Evolutionary conservation across 306 rosid species (phyloP).

Genomic region (Ziziphus jujuba): DNA sequence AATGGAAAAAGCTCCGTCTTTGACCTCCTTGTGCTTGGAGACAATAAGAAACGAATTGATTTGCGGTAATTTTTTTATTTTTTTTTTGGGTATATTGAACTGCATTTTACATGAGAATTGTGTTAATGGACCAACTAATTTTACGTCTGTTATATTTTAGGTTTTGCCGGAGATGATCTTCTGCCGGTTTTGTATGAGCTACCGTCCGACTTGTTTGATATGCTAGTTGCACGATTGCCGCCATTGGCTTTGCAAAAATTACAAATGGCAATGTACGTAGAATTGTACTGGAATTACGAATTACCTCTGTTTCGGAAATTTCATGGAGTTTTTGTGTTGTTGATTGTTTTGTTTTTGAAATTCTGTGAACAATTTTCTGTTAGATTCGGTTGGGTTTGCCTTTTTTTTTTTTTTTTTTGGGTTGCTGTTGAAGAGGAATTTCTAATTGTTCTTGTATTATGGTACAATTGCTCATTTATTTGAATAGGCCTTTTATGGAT

Average conservation of each 20-base stretch:
- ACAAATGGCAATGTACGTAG: constrained; percentile 46
- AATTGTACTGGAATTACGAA: background rate
- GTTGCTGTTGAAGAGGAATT: too few species aligned
- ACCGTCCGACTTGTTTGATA: constrained; percentile 48
- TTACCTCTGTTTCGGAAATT: background rate
- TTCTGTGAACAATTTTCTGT: background rate
- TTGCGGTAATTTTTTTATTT: constrained; percentile 29
- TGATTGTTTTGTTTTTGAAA: background rate
- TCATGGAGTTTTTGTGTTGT: too few species aligned
- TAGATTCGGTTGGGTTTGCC: background rate
- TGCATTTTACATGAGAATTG: background rate
- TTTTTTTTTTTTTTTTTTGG: constrained; percentile 12
- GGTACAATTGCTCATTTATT: constrained; percentile 18
- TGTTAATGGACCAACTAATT: background rate
- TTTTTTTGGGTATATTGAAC: too few species aligned
- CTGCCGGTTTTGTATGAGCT: constrained; percentile 41
- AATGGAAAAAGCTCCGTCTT: constrained; percentile 55
- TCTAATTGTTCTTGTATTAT: background rate
- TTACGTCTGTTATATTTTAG: background rate
- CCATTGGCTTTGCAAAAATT: constrained; percentile 55
- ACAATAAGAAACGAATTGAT: constrained; percentile 37
- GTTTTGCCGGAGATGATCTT: constrained; percentile 44
- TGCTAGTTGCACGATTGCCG: constrained; percentile 44
- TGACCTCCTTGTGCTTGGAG: constrained; percentile 54
- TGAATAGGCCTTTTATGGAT: constrained; percentile 51